These are phyloP conservation scores for Ganoderma leucocontextum DNA, from an alignment of 1,284 basidiomycete genomes.

Conservation along the genomic window DNA sequence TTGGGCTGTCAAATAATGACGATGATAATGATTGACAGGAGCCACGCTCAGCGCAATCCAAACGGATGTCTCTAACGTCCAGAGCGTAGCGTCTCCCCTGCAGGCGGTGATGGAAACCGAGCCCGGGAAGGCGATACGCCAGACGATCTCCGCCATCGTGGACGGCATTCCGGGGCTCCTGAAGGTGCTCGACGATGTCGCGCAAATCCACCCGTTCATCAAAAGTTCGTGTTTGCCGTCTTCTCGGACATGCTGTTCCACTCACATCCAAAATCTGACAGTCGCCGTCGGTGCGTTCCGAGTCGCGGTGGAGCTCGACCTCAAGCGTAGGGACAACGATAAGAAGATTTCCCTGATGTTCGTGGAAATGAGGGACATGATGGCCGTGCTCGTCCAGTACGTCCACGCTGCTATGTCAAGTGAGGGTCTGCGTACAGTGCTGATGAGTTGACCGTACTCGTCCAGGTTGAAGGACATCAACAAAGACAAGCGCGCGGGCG, in stretches of 20 bases:
- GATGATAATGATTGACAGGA: neutral
- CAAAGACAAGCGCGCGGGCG: slow-evolving; percentile 4
- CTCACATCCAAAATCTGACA: slow-evolving; percentile 24
- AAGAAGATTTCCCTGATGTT: slow-evolving; percentile 50
- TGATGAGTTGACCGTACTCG: neutral
- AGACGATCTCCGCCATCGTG: slow-evolving; percentile 27
- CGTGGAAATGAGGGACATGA: slow-evolving; percentile 55
- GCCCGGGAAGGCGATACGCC: slow-evolving; percentile 10
- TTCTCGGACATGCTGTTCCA: no score
- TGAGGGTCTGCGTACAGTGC: neutral
- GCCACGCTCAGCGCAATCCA: neutral
- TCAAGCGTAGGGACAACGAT: slow-evolving; percentile 52
- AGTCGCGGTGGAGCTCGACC: slow-evolving; percentile 49
- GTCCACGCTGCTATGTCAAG: neutral
- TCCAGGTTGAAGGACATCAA: neutral
- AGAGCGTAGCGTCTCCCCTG: slow-evolving; percentile 10
- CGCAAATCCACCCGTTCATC: slow-evolving; percentile 40
- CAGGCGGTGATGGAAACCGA: slow-evolving; percentile 4
- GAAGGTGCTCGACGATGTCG: slow-evolving; percentile 37
- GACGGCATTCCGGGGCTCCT: slow-evolving; percentile 37
- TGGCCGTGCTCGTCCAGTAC: slow-evolving; percentile 52
- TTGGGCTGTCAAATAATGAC: neutral
- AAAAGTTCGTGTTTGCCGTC: slow-evolving; percentile 23
- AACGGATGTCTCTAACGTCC: slow-evolving; percentile 6
- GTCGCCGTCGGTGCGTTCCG: slow-evolving; percentile 55